A percentile compares a stretch with the other conserved stretches of the same genome.
Evolutionary conservation across 2,329 filamentous ascomycete species (phyloP).

Genomic region (Stachybotrys elegans): DNA sequence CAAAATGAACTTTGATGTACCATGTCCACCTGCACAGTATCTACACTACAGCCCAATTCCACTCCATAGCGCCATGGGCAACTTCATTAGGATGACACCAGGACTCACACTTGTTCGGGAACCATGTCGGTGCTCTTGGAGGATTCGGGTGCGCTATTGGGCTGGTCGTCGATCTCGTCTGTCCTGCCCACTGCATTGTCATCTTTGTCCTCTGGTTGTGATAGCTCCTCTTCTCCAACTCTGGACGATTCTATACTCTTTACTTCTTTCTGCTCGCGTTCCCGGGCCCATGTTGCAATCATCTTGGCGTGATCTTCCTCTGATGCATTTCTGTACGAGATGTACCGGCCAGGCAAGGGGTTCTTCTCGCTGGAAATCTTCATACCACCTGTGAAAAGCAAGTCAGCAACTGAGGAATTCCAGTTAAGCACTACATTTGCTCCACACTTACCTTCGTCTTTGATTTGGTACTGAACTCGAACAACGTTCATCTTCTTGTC

Average conservation of each 20-base stretch:
- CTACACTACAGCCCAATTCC: neutral
- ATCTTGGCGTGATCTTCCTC: neutral
- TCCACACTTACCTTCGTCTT: neutral
- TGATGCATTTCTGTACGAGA: neutral
- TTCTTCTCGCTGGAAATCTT: neutral
- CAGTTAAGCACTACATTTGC: neutral
- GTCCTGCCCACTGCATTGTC: neutral
- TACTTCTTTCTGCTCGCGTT: neutral
- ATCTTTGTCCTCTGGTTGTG: neutral
- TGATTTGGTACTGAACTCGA: neutral
- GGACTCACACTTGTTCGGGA: neutral
- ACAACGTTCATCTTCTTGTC: neutral
- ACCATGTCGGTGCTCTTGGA: neutral
- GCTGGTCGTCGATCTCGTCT: neutral
- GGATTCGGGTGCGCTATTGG: neutral
- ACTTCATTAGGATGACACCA: neutral
- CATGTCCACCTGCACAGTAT: no score
- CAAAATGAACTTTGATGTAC: no score
- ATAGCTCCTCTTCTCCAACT: neutral
- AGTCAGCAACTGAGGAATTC: neutral
- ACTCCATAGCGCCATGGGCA: neutral
- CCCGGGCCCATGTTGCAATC: neutral
- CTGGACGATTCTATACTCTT: neutral
- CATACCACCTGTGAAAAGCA: neutral
- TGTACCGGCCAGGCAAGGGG: neutral